These are phyloP conservation scores for Arctium minus DNA, from an alignment of 129 eudicot genomes.

Conservation along the genomic window DNA sequence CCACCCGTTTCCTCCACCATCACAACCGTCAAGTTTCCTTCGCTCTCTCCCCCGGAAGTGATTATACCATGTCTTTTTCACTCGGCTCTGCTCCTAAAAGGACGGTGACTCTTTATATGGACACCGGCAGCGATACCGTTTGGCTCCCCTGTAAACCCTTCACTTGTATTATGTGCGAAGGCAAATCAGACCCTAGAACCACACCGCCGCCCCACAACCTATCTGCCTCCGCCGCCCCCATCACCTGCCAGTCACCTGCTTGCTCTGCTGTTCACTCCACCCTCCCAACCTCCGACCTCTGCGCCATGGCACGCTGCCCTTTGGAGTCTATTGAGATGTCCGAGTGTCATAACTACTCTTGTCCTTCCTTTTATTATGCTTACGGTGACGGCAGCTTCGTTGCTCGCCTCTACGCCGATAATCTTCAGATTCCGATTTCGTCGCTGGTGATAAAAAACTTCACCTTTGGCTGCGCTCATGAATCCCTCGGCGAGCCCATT, in stretches of 20 bases:
- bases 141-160: constrained; percentile 91
- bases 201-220: constrained; percentile 43
- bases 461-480: constrained; percentile 85
- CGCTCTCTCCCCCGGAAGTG: constrained; percentile 76
- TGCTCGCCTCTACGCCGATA: constrained; percentile 51
- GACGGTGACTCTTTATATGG: constrained; percentile 69
- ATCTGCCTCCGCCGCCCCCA: constrained; percentile 43
- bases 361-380: constrained; percentile 81
- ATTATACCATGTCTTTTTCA: constrained; percentile 74
- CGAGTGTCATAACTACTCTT: constrained; percentile 42
- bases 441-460: constrained; percentile 40
- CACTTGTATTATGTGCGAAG: constrained; percentile 78
- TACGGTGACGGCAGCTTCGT: constrained; percentile 94
- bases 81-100: constrained; percentile 40
- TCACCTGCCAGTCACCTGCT: constrained; percentile 73
- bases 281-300: constrained; percentile 66
- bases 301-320: constrained; percentile 80
- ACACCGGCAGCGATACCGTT: constrained; percentile 87
- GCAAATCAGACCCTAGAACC: constrained; percentile 43
- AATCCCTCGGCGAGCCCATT: constrained; percentile 79
- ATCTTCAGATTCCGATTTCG: constrained; percentile 44
- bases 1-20: constrained; percentile 64
- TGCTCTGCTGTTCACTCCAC: constrained; percentile 70
- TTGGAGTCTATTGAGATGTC: constrained; percentile 66
- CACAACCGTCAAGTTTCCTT: constrained; percentile 54